phyloP scores from a whole-genome alignment of 2,329 filamentous ascomycete species.

The Xylariales sp. region DNA sequence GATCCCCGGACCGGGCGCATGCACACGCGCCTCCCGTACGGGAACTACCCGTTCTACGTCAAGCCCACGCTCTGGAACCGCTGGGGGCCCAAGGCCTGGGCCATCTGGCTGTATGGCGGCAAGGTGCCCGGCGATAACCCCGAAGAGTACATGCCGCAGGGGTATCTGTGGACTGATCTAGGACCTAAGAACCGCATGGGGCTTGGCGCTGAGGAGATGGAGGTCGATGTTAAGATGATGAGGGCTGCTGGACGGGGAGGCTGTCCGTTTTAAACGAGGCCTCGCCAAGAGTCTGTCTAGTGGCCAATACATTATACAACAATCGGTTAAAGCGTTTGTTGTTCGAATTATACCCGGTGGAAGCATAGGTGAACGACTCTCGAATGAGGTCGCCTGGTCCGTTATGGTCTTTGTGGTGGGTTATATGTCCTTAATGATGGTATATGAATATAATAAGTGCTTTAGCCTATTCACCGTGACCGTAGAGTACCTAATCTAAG shows the following conservation, averaged over 20 bases:
- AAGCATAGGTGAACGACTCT: no score
- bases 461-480: no score
- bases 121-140: constrained; percentile 59
- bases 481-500: no score
- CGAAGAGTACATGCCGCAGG: constrained; percentile 57
- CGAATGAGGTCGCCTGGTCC: no score
- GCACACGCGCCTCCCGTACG: constrained; percentile 60
- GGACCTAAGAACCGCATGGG: constrained; percentile 68
- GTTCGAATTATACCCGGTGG: no score
- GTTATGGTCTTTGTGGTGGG: no score
- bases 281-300: no score
- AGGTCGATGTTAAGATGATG: constrained; percentile 54
- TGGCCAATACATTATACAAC: no score
- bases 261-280: constrained; percentile 44
- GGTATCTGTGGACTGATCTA: constrained; percentile 68
- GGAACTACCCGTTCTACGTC: constrained; percentile 74
- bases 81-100: constrained; percentile 68
- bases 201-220: constrained; percentile 63
- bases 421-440: no score
- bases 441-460: no score
- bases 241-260: constrained; percentile 47
- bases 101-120: constrained; percentile 58
- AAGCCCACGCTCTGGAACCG: constrained; percentile 69
- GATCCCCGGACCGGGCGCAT: constrained; percentile 66
- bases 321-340: no score